A percentile compares a stretch with the other conserved stretches of the same genome.
Conservation (phyloP, 129 eudicot genomes). For the Gnaphalium uliginosum region DNA sequence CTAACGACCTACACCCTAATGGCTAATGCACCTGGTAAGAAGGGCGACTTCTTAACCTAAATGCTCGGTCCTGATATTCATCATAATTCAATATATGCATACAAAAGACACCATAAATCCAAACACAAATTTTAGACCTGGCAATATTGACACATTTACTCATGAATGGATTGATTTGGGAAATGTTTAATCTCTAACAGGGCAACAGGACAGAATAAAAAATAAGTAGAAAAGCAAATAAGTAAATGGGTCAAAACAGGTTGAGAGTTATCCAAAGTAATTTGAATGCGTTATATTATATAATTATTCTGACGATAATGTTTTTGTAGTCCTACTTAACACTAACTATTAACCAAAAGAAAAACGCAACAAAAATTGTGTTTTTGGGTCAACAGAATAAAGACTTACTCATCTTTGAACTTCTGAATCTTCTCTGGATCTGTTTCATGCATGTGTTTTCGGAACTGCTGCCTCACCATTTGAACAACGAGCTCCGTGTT, state of each 20-base stretch:
- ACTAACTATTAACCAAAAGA: background rate
- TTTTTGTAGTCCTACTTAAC: background rate
- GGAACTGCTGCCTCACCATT: constrained; percentile 90
- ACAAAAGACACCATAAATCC: background rate
- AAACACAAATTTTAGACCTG: background rate
- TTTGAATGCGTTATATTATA: background rate
- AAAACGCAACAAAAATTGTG: background rate
- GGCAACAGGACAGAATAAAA: background rate
- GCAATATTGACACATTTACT: background rate
- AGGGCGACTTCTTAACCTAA: background rate
- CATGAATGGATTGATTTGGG: background rate
- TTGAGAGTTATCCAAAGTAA: background rate
- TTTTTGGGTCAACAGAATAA: background rate
- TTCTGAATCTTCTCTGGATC: constrained; percentile 92
- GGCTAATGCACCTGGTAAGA: background rate
- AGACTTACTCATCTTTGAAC: constrained; percentile 79
- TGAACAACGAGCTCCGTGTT: constrained; percentile 72
- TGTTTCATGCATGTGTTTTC: constrained; percentile 77
- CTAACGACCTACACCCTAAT: background rate
- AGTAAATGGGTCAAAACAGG: background rate
- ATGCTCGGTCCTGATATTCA: background rate
- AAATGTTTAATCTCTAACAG: background rate
- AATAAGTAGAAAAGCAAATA: background rate
- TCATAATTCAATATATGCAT: background rate
- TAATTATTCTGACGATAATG: background rate